phyloP scores from a whole-genome alignment of 108 stramenopile species.

The Licmophora abbreviata region DNA sequence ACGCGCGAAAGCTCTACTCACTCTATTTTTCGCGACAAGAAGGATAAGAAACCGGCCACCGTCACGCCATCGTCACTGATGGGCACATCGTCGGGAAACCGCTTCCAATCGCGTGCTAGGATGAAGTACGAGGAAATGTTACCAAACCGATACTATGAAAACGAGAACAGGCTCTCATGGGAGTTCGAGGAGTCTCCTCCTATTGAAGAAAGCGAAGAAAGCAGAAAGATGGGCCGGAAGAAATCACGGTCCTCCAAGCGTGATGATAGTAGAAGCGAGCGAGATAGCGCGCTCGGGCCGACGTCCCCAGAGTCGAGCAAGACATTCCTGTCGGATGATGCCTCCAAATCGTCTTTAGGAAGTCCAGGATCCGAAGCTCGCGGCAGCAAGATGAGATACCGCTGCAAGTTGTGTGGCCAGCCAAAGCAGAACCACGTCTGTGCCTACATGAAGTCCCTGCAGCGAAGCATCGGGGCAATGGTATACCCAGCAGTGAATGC shows the following conservation, averaged over 20 bases:
- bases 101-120: conserved; percentile 1
- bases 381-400: conserved; percentile 58
- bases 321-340: not conserved
- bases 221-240: conserved; percentile 17
- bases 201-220: conserved; percentile 30
- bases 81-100: conserved; percentile 8
- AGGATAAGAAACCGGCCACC: conserved; percentile 15
- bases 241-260: conserved; percentile 5
- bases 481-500: conserved; percentile 73
- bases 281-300: not conserved
- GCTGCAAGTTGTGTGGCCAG: conserved; percentile 76
- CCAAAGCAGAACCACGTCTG: conserved; percentile 74
- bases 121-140: conserved; percentile 49
- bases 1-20: too few species aligned
- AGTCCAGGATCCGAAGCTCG: conserved; percentile 1
- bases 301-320: not conserved
- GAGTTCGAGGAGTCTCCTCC: conserved; percentile 72
- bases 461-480: conserved; percentile 67
- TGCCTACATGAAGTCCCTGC: conserved; percentile 52
- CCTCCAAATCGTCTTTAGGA: not conserved
- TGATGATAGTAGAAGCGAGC: not conserved
- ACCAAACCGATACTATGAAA: conserved; percentile 68
- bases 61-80: conserved; percentile 33
- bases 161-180: conserved; percentile 75
- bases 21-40: conserved; percentile 40